Base-by-base conservation (phyloP, 345 rosid species). In the Raphanus sativus region DNA sequence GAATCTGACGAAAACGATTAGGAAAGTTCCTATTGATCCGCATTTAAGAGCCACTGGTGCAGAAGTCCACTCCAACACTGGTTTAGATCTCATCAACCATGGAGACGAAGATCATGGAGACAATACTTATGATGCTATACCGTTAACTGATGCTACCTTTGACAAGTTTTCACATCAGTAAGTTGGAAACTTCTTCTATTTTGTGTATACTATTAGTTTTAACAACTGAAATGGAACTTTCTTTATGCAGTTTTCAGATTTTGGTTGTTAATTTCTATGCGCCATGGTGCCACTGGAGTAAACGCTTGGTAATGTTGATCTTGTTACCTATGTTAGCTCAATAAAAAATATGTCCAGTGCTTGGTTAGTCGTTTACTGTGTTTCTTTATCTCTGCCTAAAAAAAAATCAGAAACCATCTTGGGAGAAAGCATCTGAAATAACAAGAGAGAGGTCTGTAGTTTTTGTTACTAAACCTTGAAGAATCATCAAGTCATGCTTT, bases 211-310 rank as follows among this genome's bases (percentile, higher is more conserved):
- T 24, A 62, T 8, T 66, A 61, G 13, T 29, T 28, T 4, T 28
- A 28, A 62, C 33, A 59, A 17, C 74, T 64, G 63, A 69, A 65
- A 30, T 50, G 15, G 74, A 55, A 17, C 45, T 42, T 73, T 65
- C 71, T 25, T 72, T 24, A 64, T 86, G 59, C 92, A 95, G 98
- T 82, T 86, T 82, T 83, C 94, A 87, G 38, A 84, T 95, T 78
- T 75, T 95, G 86, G 93, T 82, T 40, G 97, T 95, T 71, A 95
- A 95, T 80, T 95, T 95, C 83, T 86, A 69, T 80, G 97, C 98
- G 56, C 98, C 96, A 28, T 95, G 99, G 99, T 95, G 99, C 87
- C 83, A 81, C 79, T 95, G 96, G 94, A 86, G 99, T 81, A 89
- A 81, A 62, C 97, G 94, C 81, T 82, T 95, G 97, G 98, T 92